Conservation (phyloP, 2,329 filamentous ascomycete species). For the Aureobasidium sp. region DNA sequence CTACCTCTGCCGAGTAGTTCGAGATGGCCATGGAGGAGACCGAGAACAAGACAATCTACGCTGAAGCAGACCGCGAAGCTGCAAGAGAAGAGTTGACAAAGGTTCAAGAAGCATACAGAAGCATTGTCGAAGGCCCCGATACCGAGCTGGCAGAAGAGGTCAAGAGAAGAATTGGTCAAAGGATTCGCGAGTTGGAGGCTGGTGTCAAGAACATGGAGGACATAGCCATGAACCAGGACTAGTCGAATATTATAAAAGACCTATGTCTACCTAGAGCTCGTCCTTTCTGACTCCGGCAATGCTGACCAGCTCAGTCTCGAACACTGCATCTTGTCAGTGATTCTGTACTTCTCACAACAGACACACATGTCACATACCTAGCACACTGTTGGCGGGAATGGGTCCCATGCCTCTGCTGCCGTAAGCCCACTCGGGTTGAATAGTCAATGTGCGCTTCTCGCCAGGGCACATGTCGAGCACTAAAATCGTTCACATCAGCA, state of each 20-base stretch:
- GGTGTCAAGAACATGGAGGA: slow-evolving; percentile 44
- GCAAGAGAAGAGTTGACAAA: slow-evolving; percentile 43
- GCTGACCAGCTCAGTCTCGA: slow-evolving; percentile 80
- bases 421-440: slow-evolving; percentile 80
- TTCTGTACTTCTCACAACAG: slow-evolving; percentile 13
- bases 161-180: slow-evolving; percentile 39
- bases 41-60: slow-evolving; percentile 47
- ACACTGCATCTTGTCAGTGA: slow-evolving; percentile 47
- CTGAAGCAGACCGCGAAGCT: slow-evolving; percentile 44
- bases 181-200: slow-evolving; percentile 45
- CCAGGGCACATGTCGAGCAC: slow-evolving; percentile 93
- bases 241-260: slow-evolving; percentile 5
- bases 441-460: slow-evolving; percentile 85
- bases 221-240: slow-evolving; percentile 40
- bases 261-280: slow-evolving; percentile 18
- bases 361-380: slow-evolving; percentile 46
- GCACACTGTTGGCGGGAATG: slow-evolving; percentile 74
- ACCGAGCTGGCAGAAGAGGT: slow-evolving; percentile 40
- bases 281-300: slow-evolving; percentile 61
- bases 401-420: slow-evolving; percentile 70
- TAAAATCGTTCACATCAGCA: background rate
- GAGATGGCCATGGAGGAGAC: slow-evolving; percentile 45
- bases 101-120: slow-evolving; percentile 39
- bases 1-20: slow-evolving; percentile 23
- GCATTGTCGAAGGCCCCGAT: slow-evolving; percentile 33